Evolutionary conservation across 257 asterid genomes (phyloP), one percentile per base, ranked within the genome.

Genomic region (Asclepias syriaca): DNA sequence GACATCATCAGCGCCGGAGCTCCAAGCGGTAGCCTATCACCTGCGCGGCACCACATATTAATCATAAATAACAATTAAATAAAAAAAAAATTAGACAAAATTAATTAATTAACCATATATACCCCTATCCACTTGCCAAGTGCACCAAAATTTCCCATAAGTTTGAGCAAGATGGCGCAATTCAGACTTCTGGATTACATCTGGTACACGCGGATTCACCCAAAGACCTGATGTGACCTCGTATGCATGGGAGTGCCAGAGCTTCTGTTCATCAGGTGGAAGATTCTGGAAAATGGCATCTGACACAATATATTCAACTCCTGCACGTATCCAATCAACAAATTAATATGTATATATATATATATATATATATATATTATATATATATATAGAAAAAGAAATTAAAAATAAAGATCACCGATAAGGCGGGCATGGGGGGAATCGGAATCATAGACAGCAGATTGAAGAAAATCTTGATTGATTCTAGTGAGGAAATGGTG

Each of bases 41-140:
- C 96, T 89, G 69, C 64, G 18, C 5, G 6, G 69, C 64, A 21
- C 5, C 11, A 21, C 5, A 43, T 7, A 43, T 43, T 6, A 5
- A 24, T 24, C 27, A 24, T 24, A 24, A 24, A 24, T 24, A 24
- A 24, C 27, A 24, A 24, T 24, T 24, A 24, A 24, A 24, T 24
- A 24, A 24, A 24, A 24, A 0, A 24, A 24, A 0, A 24, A 24
- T 24, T 24, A 24, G 27, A 24, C 27, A 24, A 24, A 24, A 24
- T 24, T 24, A 24, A 24, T 24, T 24, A 24, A 24, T 24, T 24
- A 24, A 24, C 27, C 27, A 24, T 24, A 24, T 24, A 29, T 29
- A 86, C 96, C 97, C 80, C 96, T 76, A 49, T 91, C 97, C 8
- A 84, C 79, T 73, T 91, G 96, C 96, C 97, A 91, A 2, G 97